A percentile compares a stretch with the other conserved stretches of the same genome.
Conservation (phyloP, 129 eudicot genomes). For the Artemisia tridentata region DNA sequence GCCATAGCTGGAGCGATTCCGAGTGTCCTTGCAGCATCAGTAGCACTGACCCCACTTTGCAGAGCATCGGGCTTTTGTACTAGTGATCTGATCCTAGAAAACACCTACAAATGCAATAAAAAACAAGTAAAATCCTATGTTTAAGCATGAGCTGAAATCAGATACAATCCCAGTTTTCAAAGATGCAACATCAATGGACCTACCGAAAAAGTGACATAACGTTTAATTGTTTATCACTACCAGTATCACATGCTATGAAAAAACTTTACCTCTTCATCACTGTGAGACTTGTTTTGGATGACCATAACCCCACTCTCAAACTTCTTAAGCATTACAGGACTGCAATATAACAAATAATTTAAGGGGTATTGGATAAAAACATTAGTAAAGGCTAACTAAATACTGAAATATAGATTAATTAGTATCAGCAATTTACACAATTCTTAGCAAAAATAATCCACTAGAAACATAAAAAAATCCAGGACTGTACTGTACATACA, state of each 20-base stretch:
- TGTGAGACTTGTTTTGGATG: slow-evolving; percentile 79
- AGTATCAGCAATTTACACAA: not conserved
- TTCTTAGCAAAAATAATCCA: not conserved
- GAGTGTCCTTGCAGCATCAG: slow-evolving; percentile 93
- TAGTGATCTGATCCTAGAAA: slow-evolving; percentile 64
- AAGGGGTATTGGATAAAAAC: not conserved
- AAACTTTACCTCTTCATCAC: slow-evolving; percentile 78
- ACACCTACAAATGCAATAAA: slow-evolving; percentile 48
- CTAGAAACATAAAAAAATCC: too few species aligned
- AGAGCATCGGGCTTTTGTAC: slow-evolving; percentile 68
- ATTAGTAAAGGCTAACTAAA: not conserved
- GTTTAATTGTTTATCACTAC: not conserved
- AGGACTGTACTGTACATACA: slow-evolving; percentile 41
- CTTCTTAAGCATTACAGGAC: slow-evolving; percentile 89
- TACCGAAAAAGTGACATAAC: not conserved
- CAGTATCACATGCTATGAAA: not conserved
- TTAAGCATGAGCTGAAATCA: not conserved
- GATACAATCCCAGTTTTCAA: too few species aligned
- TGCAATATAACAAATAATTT: slow-evolving; percentile 14
- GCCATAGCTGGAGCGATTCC: slow-evolving; percentile 99
- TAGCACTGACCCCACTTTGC: slow-evolving; percentile 62
- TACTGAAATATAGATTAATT: not conserved
- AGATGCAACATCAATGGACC: too few species aligned
- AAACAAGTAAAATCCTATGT: slow-evolving; percentile 6
- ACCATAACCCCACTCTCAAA: slow-evolving; percentile 99